A percentile compares a stretch with the other conserved stretches of the same genome.
phyloP scores from a whole-genome alignment of 805 yeast genomes.

The Candida multigemmis region DNA sequence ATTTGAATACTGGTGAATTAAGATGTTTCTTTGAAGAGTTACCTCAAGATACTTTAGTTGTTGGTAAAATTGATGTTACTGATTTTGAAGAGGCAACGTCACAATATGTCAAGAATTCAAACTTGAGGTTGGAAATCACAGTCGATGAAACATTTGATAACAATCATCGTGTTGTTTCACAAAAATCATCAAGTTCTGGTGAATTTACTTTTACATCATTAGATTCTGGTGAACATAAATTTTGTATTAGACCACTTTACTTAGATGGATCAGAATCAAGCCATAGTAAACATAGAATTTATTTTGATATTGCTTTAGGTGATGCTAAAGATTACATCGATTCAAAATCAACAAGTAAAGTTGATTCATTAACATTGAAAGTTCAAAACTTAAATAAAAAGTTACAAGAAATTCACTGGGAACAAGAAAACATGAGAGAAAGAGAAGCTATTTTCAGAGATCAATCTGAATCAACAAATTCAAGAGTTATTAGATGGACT shows the following conservation, averaged over 20 bases:
- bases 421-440: slow-evolving; percentile 51
- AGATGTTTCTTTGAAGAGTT: slow-evolving; percentile 82
- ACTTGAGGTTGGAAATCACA: slow-evolving; percentile 55
- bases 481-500: slow-evolving; percentile 68
- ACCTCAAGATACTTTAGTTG: slow-evolving; percentile 68
- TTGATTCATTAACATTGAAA: slow-evolving; percentile 29
- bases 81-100: slow-evolving; percentile 42
- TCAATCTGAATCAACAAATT: slow-evolving; percentile 66
- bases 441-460: slow-evolving; percentile 74
- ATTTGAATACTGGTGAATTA: slow-evolving; percentile 64
- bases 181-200: slow-evolving; percentile 50
- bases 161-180: slow-evolving; percentile 68
- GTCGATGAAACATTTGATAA: slow-evolving; percentile 74
- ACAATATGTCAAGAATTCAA: slow-evolving; percentile 43
- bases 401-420: slow-evolving; percentile 31
- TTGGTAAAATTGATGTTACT: slow-evolving; percentile 64
- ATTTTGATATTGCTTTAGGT: slow-evolving; percentile 66
- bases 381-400: slow-evolving; percentile 29
- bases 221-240: slow-evolving; percentile 77
- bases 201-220: slow-evolving; percentile 75
- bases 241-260: slow-evolving; percentile 58
- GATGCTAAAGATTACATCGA: slow-evolving; percentile 54
- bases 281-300: slow-evolving; percentile 50
- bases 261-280: slow-evolving; percentile 59
- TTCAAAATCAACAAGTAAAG: slow-evolving; percentile 47